Base-by-base conservation (phyloP, 2,329 filamentous ascomycete species). In the Aaosphaeria arxii region DNA sequence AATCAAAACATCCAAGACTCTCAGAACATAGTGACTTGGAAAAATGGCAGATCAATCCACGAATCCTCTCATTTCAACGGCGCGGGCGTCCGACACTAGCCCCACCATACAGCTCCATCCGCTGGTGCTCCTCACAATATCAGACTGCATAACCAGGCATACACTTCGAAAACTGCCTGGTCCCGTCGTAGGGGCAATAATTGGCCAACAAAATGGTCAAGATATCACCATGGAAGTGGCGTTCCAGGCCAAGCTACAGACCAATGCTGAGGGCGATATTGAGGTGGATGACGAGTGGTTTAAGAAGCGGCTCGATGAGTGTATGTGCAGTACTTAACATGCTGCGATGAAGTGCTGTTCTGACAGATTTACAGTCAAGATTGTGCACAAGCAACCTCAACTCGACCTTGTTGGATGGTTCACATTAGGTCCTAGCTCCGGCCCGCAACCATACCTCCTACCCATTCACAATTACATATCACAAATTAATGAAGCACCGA, bases 71-170 rank as follows among this genome's bases (percentile, higher is more conserved):
- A 56, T 77, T 42, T 73, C 74, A 11, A 71, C 61, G 40, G 64
- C 66, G 42, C 71, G 71, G 51, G 67, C 66, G 63, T 83, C 83
- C 39, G 89, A 94, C 70, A 86, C 86, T 17, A 83, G 84, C 44
- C 83, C 95, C 40, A 86, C 90, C 55, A 84, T 91, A 47, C 84
- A 91, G 59, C 83, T 99, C 13, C 94, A 99, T 64, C 94, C 94
- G 29, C 85, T 99, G 43, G 91, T 96, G 45, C 87, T 97, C 57
- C 88, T 99, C 73, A 95, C 88, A 56, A 94, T 99, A 62, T 96
- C 92, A 59, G 94, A 99, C 72, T 95, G 95, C 70, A 91, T 97
- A 69, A 95, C 92, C 49, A 84, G 94, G 51, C 91, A 96, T 71
- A 89, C 86, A 1, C 80, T 96, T 48, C 84, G 94, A 50, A 77